Evolutionary conservation across 305 asterid species (phyloP).

Genomic region (Solanum hybrid): DNA sequence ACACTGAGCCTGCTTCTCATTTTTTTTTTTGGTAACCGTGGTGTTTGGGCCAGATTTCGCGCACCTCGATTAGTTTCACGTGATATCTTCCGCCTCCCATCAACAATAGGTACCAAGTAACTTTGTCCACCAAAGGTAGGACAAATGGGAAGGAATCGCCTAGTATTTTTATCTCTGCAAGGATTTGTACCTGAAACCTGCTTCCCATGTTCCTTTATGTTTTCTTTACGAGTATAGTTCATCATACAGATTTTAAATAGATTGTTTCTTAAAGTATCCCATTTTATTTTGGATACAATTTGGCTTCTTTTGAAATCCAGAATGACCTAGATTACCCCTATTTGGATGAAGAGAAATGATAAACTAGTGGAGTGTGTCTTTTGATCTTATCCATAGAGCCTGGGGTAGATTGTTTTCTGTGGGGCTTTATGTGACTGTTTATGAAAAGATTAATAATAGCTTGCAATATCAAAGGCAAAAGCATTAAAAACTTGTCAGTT

Average conservation of each 20-base stretch:
- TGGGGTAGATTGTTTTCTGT: background rate
- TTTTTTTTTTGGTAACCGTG: background rate
- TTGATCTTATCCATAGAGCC: background rate
- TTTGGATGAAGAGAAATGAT: background rate
- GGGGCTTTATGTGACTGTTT: background rate
- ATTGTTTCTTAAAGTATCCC: background rate
- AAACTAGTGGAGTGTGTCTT: background rate
- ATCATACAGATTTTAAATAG: background rate
- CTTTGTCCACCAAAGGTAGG: background rate
- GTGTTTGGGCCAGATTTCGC: background rate
- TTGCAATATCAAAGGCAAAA: background rate
- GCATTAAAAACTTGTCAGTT: background rate
- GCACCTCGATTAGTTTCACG: background rate
- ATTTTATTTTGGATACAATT: background rate
- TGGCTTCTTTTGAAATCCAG: background rate
- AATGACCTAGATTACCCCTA: background rate
- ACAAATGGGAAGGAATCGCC: background rate
- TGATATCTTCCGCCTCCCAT: background rate
- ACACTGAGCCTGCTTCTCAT: background rate
- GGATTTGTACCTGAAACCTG: background rate
- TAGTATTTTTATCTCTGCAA: background rate
- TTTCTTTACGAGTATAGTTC: background rate
- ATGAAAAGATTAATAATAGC: background rate
- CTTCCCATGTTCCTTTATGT: background rate
- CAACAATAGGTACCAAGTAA: background rate